Conservation (phyloP, 805 yeast genomes). For the Cyberlindnera veronae region DNA sequence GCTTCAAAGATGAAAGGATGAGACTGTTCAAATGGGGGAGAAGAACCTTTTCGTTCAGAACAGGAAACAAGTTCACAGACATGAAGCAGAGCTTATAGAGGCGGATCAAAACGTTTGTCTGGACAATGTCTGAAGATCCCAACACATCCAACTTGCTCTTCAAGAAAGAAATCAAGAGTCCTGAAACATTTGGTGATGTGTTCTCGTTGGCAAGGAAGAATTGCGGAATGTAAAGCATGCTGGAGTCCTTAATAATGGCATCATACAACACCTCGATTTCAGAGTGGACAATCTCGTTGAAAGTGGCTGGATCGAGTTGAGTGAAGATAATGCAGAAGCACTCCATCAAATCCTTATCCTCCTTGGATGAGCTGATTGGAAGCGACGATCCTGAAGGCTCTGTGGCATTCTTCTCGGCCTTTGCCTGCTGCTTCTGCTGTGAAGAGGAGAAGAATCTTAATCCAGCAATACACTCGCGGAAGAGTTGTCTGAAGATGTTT, state of each 20-base stretch:
- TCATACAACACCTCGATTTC: constrained; percentile 78
- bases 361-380: constrained; percentile 85
- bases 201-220: constrained; percentile 90
- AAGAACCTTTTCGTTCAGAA: constrained; percentile 80
- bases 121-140: constrained; percentile 75
- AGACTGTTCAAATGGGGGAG: constrained; percentile 84
- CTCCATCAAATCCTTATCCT: constrained; percentile 94
- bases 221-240: constrained; percentile 87
- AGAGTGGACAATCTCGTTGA: constrained; percentile 82
- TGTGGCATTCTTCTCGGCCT: constrained; percentile 22
- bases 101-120: constrained; percentile 77
- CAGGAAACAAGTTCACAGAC: constrained; percentile 91
- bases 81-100: constrained; percentile 90
- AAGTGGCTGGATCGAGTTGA: constrained; percentile 92
- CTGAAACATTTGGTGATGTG: constrained; percentile 90
- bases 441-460: constrained; percentile 65
- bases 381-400: constrained; percentile 70
- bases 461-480: constrained; percentile 82
- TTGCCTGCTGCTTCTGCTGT: constrained; percentile 24
- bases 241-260: constrained; percentile 77
- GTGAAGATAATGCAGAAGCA: constrained; percentile 90
- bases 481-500: constrained; percentile 66
- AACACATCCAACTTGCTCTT: constrained; percentile 68
- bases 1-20: constrained; percentile 73
- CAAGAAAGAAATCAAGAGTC: constrained; percentile 73